Percentiles rank a stretch among this genome's conserved stretches.
Evolutionary conservation across 139 green algal species (phyloP).

Genomic region (Gonium pectorale): DNA sequence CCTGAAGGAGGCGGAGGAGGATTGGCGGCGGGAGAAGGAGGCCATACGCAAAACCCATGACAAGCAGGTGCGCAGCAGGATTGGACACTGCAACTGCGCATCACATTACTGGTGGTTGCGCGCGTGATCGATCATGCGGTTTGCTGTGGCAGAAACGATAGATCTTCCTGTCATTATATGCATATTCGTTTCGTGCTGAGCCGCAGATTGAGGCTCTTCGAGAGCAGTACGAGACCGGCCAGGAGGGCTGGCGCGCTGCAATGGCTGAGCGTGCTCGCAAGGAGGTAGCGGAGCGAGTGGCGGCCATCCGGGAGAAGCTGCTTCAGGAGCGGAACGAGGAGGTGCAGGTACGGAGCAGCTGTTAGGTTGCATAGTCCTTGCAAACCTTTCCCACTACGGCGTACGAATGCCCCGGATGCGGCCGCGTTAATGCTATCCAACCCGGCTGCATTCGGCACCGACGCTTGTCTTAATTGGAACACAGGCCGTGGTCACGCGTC

Average conservation of each 20-base stretch:
- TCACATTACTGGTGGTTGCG: no score
- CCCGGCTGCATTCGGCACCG: no score
- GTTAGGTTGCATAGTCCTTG: no score
- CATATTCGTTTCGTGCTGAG: no score
- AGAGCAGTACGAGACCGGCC: conserved; percentile 57
- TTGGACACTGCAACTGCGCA: no score
- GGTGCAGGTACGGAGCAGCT: conserved; percentile 58
- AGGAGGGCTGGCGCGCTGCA: conserved; percentile 70
- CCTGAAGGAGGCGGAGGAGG: conserved; percentile 40
- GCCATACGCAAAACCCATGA: conserved; percentile 53
- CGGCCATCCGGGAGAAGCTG: conserved; percentile 52
- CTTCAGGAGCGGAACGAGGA: conserved; percentile 62
- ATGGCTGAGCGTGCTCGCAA: conserved; percentile 63
- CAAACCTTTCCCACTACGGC: no score
- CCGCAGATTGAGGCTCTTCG: conserved; percentile 47
- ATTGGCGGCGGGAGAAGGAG: conserved; percentile 51
- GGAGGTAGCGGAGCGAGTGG: conserved; percentile 59
- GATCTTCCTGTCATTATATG: no score
- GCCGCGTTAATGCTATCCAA: no score
- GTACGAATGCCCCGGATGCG: no score
- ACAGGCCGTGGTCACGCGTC: conserved; percentile 58
- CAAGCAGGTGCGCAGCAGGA: conserved; percentile 55
- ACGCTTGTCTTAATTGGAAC: no score
- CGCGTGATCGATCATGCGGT: no score
- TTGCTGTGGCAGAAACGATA: no score